Evolutionary conservation across 371 early-diverging fungal genomes (phyloP), one percentile per base, ranked within the genome.

Genomic region (Mucor racemosus): DNA sequence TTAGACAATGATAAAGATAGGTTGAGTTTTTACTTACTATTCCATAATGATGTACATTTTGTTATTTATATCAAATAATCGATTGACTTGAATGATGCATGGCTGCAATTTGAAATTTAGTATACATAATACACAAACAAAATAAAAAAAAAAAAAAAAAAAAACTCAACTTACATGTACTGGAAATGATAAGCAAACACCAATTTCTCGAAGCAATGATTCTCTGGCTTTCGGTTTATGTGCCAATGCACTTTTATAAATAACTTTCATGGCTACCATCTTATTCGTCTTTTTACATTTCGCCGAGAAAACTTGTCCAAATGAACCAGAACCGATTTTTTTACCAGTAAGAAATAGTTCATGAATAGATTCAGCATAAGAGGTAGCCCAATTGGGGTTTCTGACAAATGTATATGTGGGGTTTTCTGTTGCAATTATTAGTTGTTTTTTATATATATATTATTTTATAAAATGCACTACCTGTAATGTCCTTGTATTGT

Each of bases 1-100:
- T 34, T n/a, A 5, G 33, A 34, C 14, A 13, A 3, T 53, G 26
- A 7, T 62, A 1, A 33, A 19, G 33, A 3, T 17, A 33, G 31
- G 1, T 15, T 42, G 48, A 38, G 8, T 10, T 17, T 8, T 3
- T 13, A 70, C 71, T 66, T 75, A 75, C 75, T 68, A 66, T 66
- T 75, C 75, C 75, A 75, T 75, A 1, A 72, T 59, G 11, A 75
- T 63, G 39, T 64, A 71, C 36, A 71, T 62, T 0, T 34, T 42
- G 4, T 55, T 44, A 35, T 68, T 38, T 11, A 58, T 38, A 34
- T 68, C 75, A 55, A 71, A 59, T 1, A 71, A 42, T 13, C 63
- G 48, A n/a, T 63, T 55, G 2, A 71, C 46, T 56, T 67, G 65
- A 2, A 70, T 61, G 21, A 74, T 68, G 11, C 74, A 70, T 13